Base-by-base conservation (phyloP, 305 asterid genomes). In the Fraxinus floribunda region DNA sequence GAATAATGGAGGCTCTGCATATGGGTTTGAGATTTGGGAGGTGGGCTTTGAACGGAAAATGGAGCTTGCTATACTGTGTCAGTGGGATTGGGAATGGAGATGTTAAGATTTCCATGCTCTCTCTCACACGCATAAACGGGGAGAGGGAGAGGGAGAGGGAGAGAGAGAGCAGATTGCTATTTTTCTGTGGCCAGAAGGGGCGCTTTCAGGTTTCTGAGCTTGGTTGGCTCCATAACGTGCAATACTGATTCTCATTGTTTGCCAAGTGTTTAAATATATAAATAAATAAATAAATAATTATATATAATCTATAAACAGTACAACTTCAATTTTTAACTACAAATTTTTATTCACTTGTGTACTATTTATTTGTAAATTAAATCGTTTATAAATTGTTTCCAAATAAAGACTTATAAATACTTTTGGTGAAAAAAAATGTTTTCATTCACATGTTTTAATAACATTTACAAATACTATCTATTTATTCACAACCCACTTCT, bases 41-140 rank as follows among this genome's bases (percentile, higher is more conserved):
- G 16, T 20, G 70, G 57, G 71, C 20, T 39, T 81, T 76, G 81
- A 76, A 36, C 38, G 87, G 60, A 60, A 38, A 72, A 36, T 18
- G 75, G 83, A 2, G 83, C 26, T 11, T 55, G 9, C 26, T 76
- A 13, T 75, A 57, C 83, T 35, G 35, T 4, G 88, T 32, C 20
- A 85, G 11, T n/a, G 81, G 78, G 71, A 86, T 64, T 75, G 91
- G 84, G 74, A 83, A 83, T 73, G 90, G 91, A 87, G 75, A 81
- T 20, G 90, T 72, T 70, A 83, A 83, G 68, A 88, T 77, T 64
- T 82, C 89, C 93, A 89, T 90, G 84, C 66, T 85, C 79, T 20
- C 72, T 79, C 73, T 29, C 75, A 2, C 62, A 44, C 60, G 68
- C 10, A 15, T 29, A 2, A 35, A 1, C 29, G 29, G 35, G 8